These are phyloP conservation scores for Cladosporium sphaerospermum DNA, from an alignment of 2,329 filamentous ascomycete genomes.

Conservation along the genomic window DNA sequence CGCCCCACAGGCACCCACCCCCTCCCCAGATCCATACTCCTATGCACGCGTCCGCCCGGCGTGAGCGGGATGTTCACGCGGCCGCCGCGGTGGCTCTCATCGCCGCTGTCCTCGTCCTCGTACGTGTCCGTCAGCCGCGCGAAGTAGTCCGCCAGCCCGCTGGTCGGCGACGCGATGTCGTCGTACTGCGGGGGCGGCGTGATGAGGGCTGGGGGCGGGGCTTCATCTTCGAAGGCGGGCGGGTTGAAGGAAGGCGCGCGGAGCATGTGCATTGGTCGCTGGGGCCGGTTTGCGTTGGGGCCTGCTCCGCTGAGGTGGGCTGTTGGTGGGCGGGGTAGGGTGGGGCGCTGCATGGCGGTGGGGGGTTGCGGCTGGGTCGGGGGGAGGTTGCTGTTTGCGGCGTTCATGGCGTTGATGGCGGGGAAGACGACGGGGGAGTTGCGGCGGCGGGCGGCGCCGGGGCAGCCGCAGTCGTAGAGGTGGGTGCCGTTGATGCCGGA, in stretches of 20 bases:
- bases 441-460: constrained; percentile 53
- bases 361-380: constrained; percentile 19
- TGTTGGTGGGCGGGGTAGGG: constrained; percentile 47
- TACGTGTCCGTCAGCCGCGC: constrained; percentile 62
- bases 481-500: constrained; percentile 24
- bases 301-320: constrained; percentile 18
- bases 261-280: constrained; percentile 74
- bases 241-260: constrained; percentile 82
- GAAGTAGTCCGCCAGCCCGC: constrained; percentile 78
- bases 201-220: constrained; percentile 64
- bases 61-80: constrained; percentile 56
- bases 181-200: constrained; percentile 86
- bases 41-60: constrained; percentile 55
- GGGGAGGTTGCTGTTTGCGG: constrained; percentile 26
- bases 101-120: constrained; percentile 42
- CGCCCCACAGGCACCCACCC: constrained; percentile 33
- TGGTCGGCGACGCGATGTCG: constrained; percentile 66
- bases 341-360: constrained; percentile 29
- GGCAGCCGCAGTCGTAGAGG: constrained; percentile 56
- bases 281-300: constrained; percentile 31
- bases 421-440: constrained; percentile 44
- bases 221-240: constrained; percentile 76
- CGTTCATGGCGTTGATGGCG: constrained; percentile 52
- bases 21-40: constrained; percentile 59
- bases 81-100: constrained; percentile 20